phyloP scores from a whole-genome alignment of 768 basidiomycete genomes.

The Podaxis mareebaensis region DNA sequence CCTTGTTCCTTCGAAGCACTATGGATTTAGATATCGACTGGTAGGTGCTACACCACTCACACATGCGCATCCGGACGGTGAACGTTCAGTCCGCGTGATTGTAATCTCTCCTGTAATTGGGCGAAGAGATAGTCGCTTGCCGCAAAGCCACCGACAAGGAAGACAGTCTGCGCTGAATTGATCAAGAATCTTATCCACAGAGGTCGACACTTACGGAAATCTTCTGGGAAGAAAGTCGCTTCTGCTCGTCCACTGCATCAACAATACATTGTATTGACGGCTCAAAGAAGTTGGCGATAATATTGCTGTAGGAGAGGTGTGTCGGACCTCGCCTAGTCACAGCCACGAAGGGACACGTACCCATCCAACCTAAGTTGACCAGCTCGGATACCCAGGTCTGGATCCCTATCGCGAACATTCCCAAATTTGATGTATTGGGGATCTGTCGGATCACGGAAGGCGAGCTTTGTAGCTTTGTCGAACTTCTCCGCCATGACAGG shows the following conservation, averaged over 20 bases:
- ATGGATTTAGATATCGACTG: not conserved
- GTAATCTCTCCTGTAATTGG: slow-evolving; percentile 16
- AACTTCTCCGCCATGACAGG: slow-evolving; percentile 22
- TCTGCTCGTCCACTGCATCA: slow-evolving; percentile 21
- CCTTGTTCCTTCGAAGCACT: slow-evolving; percentile 26
- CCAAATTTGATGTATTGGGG: slow-evolving; percentile 26
- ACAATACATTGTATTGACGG: slow-evolving; percentile 23
- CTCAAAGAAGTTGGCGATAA: slow-evolving; percentile 24
- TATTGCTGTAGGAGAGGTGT: slow-evolving; percentile 4
- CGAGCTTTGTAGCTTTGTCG: slow-evolving; percentile 24
- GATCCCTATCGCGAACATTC: slow-evolving; percentile 23
- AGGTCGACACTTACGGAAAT: slow-evolving; percentile 15
- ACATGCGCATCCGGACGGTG: slow-evolving; percentile 19
- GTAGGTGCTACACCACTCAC: slow-evolving; percentile 3
- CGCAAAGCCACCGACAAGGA: slow-evolving; percentile 27
- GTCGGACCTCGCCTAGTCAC: not conserved
- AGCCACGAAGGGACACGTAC: slow-evolving; percentile 4
- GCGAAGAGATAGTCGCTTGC: slow-evolving; percentile 25
- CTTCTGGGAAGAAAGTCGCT: slow-evolving; percentile 12
- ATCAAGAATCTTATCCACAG: not conserved
- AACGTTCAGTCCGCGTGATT: slow-evolving; percentile 11
- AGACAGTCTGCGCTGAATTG: slow-evolving; percentile 17
- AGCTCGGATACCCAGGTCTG: slow-evolving; percentile 19
- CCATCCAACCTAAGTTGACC: slow-evolving; percentile 24
- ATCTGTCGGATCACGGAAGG: slow-evolving; percentile 21